phyloP scores from a whole-genome alignment of 257 asterid species.

The Fraxinus anomala region DNA sequence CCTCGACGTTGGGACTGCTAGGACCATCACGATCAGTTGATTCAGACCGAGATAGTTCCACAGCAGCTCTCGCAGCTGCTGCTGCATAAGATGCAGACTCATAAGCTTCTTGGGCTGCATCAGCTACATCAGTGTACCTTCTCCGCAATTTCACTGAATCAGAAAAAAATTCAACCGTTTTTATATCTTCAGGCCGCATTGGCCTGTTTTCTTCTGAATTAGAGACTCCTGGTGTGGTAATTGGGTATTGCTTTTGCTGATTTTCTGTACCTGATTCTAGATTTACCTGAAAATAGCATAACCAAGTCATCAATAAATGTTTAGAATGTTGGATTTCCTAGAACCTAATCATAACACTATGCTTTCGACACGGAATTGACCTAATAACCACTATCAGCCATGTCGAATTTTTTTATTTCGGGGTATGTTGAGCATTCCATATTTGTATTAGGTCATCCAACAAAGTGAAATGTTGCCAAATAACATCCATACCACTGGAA shows the following conservation, averaged over 20 bases:
- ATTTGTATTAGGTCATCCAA: not conserved
- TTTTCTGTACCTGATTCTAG: constrained; percentile 18
- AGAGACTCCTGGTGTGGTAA: constrained; percentile 24
- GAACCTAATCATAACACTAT: not conserved
- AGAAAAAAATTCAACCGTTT: constrained; percentile 19
- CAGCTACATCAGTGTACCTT: constrained; percentile 75
- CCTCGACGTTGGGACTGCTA: constrained; percentile 31
- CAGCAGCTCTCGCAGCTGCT: constrained; percentile 89
- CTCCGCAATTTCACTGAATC: constrained; percentile 35
- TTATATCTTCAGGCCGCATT: constrained; percentile 18
- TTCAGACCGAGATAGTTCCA: constrained; percentile 68
- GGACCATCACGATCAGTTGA: constrained; percentile 48
- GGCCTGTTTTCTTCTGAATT: constrained; percentile 19
- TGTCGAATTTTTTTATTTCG: too few species aligned
- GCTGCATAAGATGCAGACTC: constrained; percentile 94
- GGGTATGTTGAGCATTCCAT: too few species aligned
- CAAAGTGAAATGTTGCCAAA: not conserved
- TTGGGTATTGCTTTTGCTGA: constrained; percentile 14
- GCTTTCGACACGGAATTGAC: too few species aligned
- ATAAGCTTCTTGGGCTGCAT: constrained; percentile 93
- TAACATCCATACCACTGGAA: constrained; percentile 36
- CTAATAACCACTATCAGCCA: too few species aligned
- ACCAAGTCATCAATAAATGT: not conserved
- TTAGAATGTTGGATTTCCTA: not conserved
- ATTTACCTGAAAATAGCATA: constrained; percentile 32